Percentiles rank a stretch among this genome's conserved stretches.
phyloP scores from a whole-genome alignment of 192 early-diverging fungal genomes.

The Coemansia sp. region DNA sequence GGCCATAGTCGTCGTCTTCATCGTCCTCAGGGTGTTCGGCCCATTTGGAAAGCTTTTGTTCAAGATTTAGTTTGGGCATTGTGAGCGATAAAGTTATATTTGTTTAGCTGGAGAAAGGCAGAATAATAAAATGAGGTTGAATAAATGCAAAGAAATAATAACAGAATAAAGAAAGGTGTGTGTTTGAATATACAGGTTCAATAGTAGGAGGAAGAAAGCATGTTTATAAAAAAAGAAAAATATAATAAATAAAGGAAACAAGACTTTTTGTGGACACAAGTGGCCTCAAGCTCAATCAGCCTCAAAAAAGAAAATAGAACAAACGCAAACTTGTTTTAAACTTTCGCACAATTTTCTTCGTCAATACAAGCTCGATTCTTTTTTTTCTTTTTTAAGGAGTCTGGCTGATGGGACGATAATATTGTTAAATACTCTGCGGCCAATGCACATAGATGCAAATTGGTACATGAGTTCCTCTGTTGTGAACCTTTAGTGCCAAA shows the following conservation, averaged over 20 bases:
- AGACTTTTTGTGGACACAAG: too few species aligned
- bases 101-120: not conserved
- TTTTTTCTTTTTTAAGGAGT: not conserved
- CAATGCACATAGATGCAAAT: not conserved
- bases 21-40: conserved; percentile 43
- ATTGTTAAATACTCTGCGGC: not conserved
- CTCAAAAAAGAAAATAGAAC: not conserved
- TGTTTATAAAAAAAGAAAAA: conserved; percentile 6
- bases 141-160: conserved; percentile 10
- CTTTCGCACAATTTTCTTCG: not conserved
- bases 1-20: conserved; percentile 43
- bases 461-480: too few species aligned
- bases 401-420: too few species aligned
- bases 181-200: conserved; percentile 5
- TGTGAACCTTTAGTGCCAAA: not conserved
- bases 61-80: conserved; percentile 28
- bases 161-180: conserved; percentile 9
- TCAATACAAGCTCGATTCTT: not conserved
- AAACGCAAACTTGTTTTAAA: not conserved
- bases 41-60: conserved; percentile 45
- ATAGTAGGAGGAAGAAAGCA: not conserved
- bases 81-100: not conserved
- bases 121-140: not conserved
- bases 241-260: conserved; percentile 1
- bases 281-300: not conserved